These are phyloP conservation scores for Strobilomyces dryophilus DNA, from an alignment of 768 basidiomycete genomes.

Conservation along the genomic window DNA sequence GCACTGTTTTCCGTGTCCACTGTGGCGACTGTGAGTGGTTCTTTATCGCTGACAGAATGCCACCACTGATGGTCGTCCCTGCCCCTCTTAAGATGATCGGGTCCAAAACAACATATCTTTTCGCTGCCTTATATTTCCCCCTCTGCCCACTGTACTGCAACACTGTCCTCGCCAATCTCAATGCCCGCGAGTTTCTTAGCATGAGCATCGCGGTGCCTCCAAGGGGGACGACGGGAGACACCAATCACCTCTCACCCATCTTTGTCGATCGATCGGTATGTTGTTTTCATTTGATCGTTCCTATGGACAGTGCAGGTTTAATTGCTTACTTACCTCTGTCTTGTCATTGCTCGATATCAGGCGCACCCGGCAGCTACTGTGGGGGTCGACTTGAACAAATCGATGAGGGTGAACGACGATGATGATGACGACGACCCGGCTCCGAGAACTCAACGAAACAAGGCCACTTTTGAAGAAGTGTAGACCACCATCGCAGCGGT, in stretches of 20 bases:
- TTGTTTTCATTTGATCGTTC: too few species aligned
- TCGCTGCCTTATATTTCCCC: constrained; percentile 25
- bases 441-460: background rate
- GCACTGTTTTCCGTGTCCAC: constrained; percentile 3
- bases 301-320: too few species aligned
- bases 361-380: background rate
- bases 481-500: background rate
- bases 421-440: background rate
- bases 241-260: too few species aligned
- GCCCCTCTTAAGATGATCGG: background rate
- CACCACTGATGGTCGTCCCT: too few species aligned
- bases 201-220: too few species aligned
- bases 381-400: background rate
- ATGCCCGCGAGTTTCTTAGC: constrained; percentile 5
- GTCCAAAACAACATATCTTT: too few species aligned
- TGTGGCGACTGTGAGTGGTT: background rate
- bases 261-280: background rate
- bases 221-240: too few species aligned
- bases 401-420: background rate
- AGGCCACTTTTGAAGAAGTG: background rate
- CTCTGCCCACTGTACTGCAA: constrained; percentile 18
- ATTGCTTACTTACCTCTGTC: background rate
- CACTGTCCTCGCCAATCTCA: constrained; percentile 27
- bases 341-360: background rate
- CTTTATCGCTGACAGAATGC: too few species aligned